Percentiles rank a stretch among this genome's conserved stretches.
phyloP scores from a whole-genome alignment of 345 rosid species.

The Eucalyptus guilfoylei region DNA sequence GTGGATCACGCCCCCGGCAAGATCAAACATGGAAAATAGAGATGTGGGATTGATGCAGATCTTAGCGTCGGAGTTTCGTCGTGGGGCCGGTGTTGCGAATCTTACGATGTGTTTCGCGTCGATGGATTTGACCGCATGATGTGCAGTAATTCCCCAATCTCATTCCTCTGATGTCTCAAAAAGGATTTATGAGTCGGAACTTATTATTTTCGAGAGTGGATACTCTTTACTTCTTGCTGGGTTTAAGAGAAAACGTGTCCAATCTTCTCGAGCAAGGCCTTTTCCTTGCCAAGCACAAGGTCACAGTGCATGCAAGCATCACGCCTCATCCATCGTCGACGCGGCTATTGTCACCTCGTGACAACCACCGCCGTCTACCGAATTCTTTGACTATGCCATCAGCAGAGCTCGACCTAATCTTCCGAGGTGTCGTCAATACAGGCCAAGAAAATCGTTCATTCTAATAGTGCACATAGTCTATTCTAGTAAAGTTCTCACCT shows the following conservation, averaged over 20 bases:
- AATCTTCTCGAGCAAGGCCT: neutral
- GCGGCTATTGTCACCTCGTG: too few relatives aligned
- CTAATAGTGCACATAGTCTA: neutral
- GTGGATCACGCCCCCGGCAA: neutral
- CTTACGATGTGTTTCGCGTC: neutral
- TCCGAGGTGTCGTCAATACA: neutral
- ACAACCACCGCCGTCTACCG: neutral
- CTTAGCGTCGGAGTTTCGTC: neutral
- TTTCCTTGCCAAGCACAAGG: neutral
- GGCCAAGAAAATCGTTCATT: neutral
- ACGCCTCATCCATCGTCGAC: neutral
- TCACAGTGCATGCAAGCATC: neutral
- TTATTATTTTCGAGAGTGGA: neutral
- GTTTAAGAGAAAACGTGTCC: neutral
- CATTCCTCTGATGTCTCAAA: neutral
- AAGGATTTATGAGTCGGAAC: neutral
- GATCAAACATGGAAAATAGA: neutral
- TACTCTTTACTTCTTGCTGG: neutral
- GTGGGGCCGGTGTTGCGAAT: neutral
- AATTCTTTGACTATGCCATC: neutral
- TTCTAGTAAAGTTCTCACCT: neutral
- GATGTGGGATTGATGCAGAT: too few relatives aligned
- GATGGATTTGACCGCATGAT: neutral
- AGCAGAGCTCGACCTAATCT: neutral
- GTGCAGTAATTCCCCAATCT: neutral